Conservation (phyloP, 2,329 filamentous ascomycete species). For the Ceratocystis diversiconidia region DNA sequence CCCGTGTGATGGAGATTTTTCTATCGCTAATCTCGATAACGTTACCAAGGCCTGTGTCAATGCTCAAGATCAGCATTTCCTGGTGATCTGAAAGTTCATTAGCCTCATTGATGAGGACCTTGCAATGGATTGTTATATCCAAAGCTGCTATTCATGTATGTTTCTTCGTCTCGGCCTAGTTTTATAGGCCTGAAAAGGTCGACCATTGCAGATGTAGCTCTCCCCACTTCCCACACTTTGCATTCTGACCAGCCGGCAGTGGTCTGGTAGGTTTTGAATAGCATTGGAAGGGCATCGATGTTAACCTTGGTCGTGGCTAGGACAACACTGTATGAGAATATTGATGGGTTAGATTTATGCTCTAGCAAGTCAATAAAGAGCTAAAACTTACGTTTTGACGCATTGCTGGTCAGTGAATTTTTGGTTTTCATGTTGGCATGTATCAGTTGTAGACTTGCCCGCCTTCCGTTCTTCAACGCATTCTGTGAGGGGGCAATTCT, state of each 20-base stretch:
- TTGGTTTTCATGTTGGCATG: not conserved
- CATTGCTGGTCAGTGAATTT: not conserved
- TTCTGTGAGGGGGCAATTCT: not conserved
- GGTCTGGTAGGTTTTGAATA: slow-evolving; percentile 23
- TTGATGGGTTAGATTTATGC: not conserved
- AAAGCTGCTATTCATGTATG: slow-evolving; percentile 20
- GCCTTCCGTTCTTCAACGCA: not conserved
- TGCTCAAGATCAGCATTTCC: slow-evolving; percentile 18
- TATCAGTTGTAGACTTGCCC: not conserved
- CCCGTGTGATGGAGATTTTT: not conserved
- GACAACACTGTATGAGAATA: not conserved
- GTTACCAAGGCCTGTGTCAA: slow-evolving; percentile 22
- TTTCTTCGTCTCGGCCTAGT: slow-evolving; percentile 21
- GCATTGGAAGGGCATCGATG: slow-evolving; percentile 18
- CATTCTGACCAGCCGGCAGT: slow-evolving; percentile 19
- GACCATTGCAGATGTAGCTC: slow-evolving; percentile 23
- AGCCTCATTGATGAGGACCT: slow-evolving; percentile 24
- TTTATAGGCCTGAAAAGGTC: slow-evolving; percentile 24
- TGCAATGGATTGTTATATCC: slow-evolving; percentile 24
- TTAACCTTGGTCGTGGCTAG: not conserved
- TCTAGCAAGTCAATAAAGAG: too few relatives aligned
- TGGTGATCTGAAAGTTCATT: slow-evolving; percentile 16
- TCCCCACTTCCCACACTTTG: slow-evolving; percentile 24
- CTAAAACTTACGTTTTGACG: not conserved
- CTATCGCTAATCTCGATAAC: slow-evolving; percentile 19